phyloP scores from a whole-genome alignment of 805 yeast species.

The Yarrowia bubula region DNA sequence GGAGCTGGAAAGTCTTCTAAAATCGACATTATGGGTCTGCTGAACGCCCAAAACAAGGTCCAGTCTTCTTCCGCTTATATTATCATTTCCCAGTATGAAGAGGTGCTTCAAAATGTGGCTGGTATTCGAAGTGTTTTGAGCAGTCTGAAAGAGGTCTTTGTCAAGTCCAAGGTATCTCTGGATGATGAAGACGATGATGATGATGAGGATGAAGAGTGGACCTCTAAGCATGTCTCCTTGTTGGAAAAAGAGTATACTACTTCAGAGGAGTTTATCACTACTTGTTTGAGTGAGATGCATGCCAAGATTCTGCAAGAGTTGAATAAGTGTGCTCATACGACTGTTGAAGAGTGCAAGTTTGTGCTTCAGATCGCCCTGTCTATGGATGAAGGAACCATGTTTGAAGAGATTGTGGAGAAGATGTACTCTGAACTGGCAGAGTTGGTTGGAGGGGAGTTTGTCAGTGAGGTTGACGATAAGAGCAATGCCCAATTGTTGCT shows the following conservation, averaged over 20 bases:
- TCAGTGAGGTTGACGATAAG: background rate
- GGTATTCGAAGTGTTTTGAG: background rate
- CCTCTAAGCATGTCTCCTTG: background rate
- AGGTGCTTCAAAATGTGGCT: constrained; percentile 1
- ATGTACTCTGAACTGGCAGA: constrained; percentile 1
- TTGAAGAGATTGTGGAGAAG: background rate
- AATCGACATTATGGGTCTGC: background rate
- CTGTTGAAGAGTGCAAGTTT: constrained; percentile 16
- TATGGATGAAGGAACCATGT: background rate
- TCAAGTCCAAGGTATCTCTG: background rate
- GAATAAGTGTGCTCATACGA: background rate
- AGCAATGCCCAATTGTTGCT: background rate
- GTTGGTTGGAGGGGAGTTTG: background rate
- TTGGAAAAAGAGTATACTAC: constrained; percentile 9
- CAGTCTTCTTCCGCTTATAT: background rate
- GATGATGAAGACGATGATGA: constrained; percentile 9
- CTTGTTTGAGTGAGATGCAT: background rate
- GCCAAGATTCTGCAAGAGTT: background rate
- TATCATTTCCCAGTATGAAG: constrained; percentile 7
- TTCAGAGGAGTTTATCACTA: constrained; percentile 3
- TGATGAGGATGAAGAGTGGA: constrained; percentile 16
- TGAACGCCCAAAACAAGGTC: constrained; percentile 4
- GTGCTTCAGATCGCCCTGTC: constrained; percentile 11
- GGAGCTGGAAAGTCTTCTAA: constrained; percentile 6
- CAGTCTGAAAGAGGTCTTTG: constrained; percentile 8